phyloP scores from a whole-genome alignment of 2,329 filamentous ascomycete species.

The Uncinocarpus reesii region DNA sequence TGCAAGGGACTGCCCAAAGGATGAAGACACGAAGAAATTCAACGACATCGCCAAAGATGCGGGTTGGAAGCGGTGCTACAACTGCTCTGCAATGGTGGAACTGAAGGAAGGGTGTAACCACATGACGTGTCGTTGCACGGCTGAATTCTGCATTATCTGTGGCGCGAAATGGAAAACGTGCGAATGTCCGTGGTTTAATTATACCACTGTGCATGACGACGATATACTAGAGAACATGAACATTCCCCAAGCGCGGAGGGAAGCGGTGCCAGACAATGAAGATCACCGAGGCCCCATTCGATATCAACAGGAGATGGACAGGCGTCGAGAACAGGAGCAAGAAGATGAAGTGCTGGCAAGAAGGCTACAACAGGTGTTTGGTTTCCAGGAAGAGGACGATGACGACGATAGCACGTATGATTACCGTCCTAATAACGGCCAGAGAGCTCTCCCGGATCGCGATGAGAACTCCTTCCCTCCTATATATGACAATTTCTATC shows the following conservation, averaged over 20 bases:
- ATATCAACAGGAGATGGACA: slow-evolving; percentile 42
- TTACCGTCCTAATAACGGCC: background rate
- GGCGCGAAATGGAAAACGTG: slow-evolving; percentile 73
- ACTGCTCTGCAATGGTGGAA: slow-evolving; percentile 66
- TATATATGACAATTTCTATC: slow-evolving; percentile 1
- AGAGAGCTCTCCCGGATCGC: background rate
- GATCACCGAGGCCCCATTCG: slow-evolving; percentile 22
- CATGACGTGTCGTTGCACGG: slow-evolving; percentile 75
- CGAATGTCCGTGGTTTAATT: slow-evolving; percentile 70
- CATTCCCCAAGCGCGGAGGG: slow-evolving; percentile 28
- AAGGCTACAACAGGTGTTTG: slow-evolving; percentile 35
- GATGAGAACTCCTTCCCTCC: slow-evolving; percentile 1
- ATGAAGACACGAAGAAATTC: slow-evolving; percentile 30
- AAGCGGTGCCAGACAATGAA: slow-evolving; percentile 9
- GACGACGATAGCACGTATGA: background rate
- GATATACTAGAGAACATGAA: too few species aligned
- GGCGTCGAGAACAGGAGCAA: slow-evolving; percentile 41
- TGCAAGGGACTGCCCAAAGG: slow-evolving; percentile 56
- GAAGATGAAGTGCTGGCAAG: slow-evolving; percentile 44
- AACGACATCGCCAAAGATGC: slow-evolving; percentile 58
- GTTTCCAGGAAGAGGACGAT: slow-evolving; percentile 5
- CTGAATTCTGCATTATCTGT: slow-evolving; percentile 81
- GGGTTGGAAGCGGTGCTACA: slow-evolving; percentile 70
- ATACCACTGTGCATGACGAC: slow-evolving; percentile 45
- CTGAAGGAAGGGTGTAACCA: slow-evolving; percentile 76